Evolutionary conservation across 164 flowering plant genomes (phyloP).

Genomic region (Tinospora cordifolia): DNA sequence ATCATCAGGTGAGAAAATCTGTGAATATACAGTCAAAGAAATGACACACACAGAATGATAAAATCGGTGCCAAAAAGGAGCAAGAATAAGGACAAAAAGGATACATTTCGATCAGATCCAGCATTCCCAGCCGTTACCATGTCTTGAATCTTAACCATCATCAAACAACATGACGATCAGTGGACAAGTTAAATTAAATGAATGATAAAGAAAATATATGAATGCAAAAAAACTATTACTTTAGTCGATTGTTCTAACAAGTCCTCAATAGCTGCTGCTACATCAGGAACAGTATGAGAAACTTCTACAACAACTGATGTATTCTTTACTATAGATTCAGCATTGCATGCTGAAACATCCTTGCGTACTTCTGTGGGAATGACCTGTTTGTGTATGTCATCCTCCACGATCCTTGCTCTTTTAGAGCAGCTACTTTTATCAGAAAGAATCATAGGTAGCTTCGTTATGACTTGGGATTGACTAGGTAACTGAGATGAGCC

Average conservation of each 20-base stretch:
- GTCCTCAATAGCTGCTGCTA: slow-evolving; percentile 88
- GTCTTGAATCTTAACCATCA: slow-evolving; percentile 51
- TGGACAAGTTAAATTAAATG: neutral
- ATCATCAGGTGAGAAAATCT: slow-evolving; percentile 52
- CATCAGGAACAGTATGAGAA: slow-evolving; percentile 60
- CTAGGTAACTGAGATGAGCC: slow-evolving; percentile 42
- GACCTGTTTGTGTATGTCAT: slow-evolving; percentile 16
- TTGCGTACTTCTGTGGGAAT: slow-evolving; percentile 14
- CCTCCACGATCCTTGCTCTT: slow-evolving; percentile 36
- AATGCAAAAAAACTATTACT: slow-evolving; percentile 32
- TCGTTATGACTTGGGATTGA: slow-evolving; percentile 29
- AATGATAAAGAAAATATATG: neutral
- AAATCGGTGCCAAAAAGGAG: neutral
- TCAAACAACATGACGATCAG: slow-evolving; percentile 14
- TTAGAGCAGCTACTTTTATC: slow-evolving; percentile 27
- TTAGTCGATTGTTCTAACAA: slow-evolving; percentile 78
- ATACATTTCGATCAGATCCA: slow-evolving; percentile 55
- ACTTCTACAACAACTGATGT: slow-evolving; percentile 18
- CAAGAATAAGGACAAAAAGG: slow-evolving; percentile 25
- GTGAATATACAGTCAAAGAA: slow-evolving; percentile 33
- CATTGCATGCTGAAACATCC: slow-evolving; percentile 12
- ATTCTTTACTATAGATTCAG: slow-evolving; percentile 16
- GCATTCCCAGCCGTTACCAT: slow-evolving; percentile 39
- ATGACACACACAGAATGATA: slow-evolving; percentile 6
- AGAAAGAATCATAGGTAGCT: slow-evolving; percentile 11